Conservation (phyloP, 345 rosid species). For the Euphorbia peplus region DNA sequence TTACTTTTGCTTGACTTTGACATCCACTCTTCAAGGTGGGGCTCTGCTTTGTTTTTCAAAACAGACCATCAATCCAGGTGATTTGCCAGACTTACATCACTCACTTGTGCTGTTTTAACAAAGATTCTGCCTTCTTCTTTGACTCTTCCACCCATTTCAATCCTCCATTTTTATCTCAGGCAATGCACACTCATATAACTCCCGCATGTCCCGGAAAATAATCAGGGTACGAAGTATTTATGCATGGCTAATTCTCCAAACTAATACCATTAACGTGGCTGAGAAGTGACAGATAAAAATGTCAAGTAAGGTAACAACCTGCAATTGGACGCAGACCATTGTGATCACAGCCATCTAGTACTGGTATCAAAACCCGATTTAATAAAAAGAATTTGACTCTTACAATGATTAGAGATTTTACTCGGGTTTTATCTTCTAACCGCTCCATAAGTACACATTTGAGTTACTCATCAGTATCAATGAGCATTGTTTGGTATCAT, state of each 20-base stretch:
- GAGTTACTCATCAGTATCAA: not conserved
- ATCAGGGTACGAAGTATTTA: too few species aligned
- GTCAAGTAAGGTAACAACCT: not conserved
- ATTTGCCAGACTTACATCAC: constrained; percentile 25
- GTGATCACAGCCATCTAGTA: not conserved
- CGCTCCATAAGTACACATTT: not conserved
- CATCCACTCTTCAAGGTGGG: constrained; percentile 42
- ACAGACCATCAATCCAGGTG: constrained; percentile 26
- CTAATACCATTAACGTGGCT: not conserved
- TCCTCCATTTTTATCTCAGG: too few species aligned
- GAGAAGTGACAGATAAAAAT: not conserved
- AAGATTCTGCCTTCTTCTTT: constrained; percentile 37
- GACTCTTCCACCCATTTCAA: constrained; percentile 31
- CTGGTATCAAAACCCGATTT: not conserved
- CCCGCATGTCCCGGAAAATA: too few species aligned
- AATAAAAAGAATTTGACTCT: not conserved
- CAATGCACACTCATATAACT: too few species aligned
- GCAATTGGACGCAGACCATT: not conserved
- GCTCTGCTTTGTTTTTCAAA: constrained; percentile 21
- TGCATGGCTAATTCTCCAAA: not conserved
- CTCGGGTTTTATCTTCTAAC: not conserved
- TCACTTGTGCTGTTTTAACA: constrained; percentile 25
- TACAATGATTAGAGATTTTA: not conserved
- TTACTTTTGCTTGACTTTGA: constrained; percentile 40
- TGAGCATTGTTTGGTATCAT: not conserved